These are phyloP conservation scores for Cucurbita ficifolia DNA, from an alignment of 306 rosid genomes.

Conservation along the genomic window DNA sequence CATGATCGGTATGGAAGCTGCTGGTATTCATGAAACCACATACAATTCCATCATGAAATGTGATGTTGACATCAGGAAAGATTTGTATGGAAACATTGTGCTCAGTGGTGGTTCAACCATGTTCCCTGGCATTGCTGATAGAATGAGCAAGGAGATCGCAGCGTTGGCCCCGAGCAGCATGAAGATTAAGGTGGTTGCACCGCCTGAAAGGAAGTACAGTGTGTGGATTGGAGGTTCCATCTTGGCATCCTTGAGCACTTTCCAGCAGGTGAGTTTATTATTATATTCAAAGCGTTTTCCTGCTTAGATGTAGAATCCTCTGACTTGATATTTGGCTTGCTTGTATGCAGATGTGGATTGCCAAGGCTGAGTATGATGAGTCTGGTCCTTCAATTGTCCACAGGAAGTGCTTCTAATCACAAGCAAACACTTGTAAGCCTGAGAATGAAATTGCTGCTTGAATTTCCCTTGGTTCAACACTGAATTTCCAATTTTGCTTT, in stretches of 20 bases:
- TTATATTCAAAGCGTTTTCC: not conserved
- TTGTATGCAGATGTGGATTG: constrained; percentile 23
- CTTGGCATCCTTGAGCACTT: constrained; percentile 23
- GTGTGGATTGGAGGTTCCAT: constrained; percentile 31
- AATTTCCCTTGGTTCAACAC: constrained; percentile 1
- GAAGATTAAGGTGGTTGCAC: constrained; percentile 29
- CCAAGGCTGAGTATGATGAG: constrained; percentile 25
- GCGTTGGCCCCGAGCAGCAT: constrained; percentile 26
- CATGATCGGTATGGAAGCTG: constrained; percentile 30
- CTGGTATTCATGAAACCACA: constrained; percentile 23
- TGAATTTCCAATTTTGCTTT: not conserved
- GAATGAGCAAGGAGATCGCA: constrained; percentile 28
- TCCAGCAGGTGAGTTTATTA: constrained; percentile 19
- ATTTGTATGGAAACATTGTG: constrained; percentile 23
- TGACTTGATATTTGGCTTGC: not conserved
- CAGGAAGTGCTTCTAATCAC: constrained; percentile 24
- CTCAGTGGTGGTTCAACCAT: constrained; percentile 29
- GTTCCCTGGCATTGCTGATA: constrained; percentile 27
- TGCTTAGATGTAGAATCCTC: not conserved
- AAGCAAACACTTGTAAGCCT: not conserved
- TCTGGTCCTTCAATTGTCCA: constrained; percentile 28
- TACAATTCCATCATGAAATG: constrained; percentile 27
- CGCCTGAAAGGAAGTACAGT: constrained; percentile 25
- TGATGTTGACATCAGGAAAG: constrained; percentile 28
- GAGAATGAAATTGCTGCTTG: constrained; percentile 5